These are phyloP conservation scores for Suaeda aralocaspica DNA, from an alignment of 148 eudicot genomes.

Conservation along the genomic window DNA sequence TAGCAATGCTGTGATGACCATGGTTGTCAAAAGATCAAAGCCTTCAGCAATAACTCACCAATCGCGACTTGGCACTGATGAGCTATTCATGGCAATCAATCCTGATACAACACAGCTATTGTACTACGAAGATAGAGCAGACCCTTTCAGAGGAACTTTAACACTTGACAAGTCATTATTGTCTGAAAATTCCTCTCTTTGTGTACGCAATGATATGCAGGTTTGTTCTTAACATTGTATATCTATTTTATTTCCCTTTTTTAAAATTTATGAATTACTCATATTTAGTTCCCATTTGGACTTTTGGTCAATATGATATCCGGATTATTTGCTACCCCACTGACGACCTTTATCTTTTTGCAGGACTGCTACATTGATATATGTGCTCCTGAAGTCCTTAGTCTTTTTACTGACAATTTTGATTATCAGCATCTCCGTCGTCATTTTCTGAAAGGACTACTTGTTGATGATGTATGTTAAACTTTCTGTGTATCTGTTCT, in stretches of 20 bases:
- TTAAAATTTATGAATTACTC: too few species aligned
- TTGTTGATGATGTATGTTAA: constrained; percentile 77
- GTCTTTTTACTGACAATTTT: constrained; percentile 88
- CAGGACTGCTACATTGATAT: constrained; percentile 97
- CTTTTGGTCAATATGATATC: too few species aligned
- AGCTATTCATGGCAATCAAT: constrained; percentile 82
- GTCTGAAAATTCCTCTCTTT: constrained; percentile 57
- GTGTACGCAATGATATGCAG: constrained; percentile 89
- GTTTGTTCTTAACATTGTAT: constrained; percentile 23
- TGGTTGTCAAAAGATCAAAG: constrained; percentile 80
- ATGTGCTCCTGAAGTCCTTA: constrained; percentile 85
- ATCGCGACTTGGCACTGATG: constrained; percentile 95
- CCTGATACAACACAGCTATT: constrained; percentile 80
- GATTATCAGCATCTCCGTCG: constrained; percentile 98
- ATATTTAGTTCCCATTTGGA: not conserved
- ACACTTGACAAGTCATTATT: constrained; percentile 74
- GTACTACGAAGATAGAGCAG: constrained; percentile 76
- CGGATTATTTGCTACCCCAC: not conserved
- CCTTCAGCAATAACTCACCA: constrained; percentile 65
- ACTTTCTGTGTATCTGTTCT: not conserved
- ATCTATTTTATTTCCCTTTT: not conserved
- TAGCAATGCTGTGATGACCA: constrained; percentile 91
- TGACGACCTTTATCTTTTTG: constrained; percentile 13
- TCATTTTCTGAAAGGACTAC: constrained; percentile 87
- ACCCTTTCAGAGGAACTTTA: constrained; percentile 48